Conservation (phyloP, 2,329 filamentous ascomycete genomes). For the Ascomycota sp. region DNA sequence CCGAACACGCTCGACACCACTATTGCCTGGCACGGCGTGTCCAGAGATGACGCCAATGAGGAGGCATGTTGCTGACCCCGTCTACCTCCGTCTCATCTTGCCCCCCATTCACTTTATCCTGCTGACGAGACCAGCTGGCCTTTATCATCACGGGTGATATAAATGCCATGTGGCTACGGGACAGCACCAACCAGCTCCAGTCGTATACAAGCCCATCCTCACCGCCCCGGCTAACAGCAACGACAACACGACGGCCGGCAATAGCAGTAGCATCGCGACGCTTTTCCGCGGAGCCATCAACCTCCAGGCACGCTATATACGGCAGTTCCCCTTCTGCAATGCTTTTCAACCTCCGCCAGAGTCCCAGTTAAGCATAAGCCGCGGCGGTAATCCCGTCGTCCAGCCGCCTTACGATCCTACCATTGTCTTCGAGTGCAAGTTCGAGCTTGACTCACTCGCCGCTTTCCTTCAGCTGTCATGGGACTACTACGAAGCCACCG, state of each 20-base stretch:
- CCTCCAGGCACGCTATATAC: constrained; percentile 51
- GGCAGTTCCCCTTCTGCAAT: constrained; percentile 67
- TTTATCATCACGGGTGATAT: constrained; percentile 80
- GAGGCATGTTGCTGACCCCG: constrained; percentile 17
- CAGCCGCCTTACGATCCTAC: constrained; percentile 45
- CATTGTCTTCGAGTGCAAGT: constrained; percentile 86
- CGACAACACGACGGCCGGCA: no score
- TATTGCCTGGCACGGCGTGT: constrained; percentile 44
- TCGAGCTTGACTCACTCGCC: constrained; percentile 79
- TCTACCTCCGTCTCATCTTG: neutral
- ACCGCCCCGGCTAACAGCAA: constrained; percentile 23
- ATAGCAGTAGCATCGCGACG: constrained; percentile 27
- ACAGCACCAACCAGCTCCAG: constrained; percentile 65
- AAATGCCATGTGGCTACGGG: constrained; percentile 81
- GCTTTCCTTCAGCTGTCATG: constrained; percentile 68
- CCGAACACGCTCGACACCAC: constrained; percentile 61
- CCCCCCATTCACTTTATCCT: neutral
- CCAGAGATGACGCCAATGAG: constrained; percentile 34
- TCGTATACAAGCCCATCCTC: constrained; percentile 54
- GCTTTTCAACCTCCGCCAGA: constrained; percentile 78
- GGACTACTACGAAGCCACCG: constrained; percentile 57
- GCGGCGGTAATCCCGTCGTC: constrained; percentile 17
- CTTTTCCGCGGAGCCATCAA: constrained; percentile 60
- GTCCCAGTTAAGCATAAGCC: constrained; percentile 17
- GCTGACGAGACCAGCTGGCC: constrained; percentile 28